Percentiles rank a stretch among this genome's conserved stretches.
Evolutionary conservation across 129 eudicot species (phyloP).

Genomic region (Lactuca saligna): DNA sequence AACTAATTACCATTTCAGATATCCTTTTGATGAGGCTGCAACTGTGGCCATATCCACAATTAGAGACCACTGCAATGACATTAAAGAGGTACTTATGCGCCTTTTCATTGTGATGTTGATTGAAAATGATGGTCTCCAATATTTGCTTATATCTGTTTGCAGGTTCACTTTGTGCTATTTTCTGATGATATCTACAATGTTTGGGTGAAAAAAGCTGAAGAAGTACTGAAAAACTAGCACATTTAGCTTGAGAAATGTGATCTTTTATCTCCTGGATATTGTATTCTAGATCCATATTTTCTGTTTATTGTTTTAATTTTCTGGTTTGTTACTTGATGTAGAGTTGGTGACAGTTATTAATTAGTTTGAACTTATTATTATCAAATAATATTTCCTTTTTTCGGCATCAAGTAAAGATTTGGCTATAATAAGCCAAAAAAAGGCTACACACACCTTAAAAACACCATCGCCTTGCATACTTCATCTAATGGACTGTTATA

Average conservation of each 20-base stretch:
- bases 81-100: constrained; percentile 63
- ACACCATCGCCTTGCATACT: too few relatives aligned
- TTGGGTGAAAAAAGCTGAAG: constrained; percentile 69
- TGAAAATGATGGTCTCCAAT: not conserved
- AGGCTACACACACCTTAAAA: too few relatives aligned
- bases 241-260: not conserved
- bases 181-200: constrained; percentile 59
- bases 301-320: not conserved
- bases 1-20: constrained; percentile 48
- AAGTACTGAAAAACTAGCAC: constrained; percentile 36
- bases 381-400: too few relatives aligned
- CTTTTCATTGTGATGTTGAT: not conserved
- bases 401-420: too few relatives aligned
- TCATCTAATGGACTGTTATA: too few relatives aligned
- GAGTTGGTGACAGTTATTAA: too few relatives aligned
- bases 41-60: constrained; percentile 80
- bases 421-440: too few relatives aligned
- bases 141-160: constrained; percentile 21
- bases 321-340: too few relatives aligned
- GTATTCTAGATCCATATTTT: not conserved
- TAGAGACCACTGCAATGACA: constrained; percentile 55
- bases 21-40: constrained; percentile 95
- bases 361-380: not conserved
- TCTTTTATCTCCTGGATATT: not conserved
- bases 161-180: constrained; percentile 88